Conservation (phyloP, 306 rosid genomes). For the Sicyos baderoa region DNA sequence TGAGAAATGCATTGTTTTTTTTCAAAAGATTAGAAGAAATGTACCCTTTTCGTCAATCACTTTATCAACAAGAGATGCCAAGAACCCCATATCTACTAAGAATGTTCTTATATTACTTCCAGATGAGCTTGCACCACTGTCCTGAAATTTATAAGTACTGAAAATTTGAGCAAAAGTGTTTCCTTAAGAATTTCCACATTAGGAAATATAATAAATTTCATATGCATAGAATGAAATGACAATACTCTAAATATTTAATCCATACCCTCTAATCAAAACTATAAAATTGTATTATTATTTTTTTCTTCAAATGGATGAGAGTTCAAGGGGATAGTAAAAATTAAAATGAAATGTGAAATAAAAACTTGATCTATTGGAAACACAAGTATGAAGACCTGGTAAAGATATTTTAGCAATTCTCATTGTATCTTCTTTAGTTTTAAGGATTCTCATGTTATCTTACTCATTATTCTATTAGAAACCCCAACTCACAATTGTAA, state of each 20-base stretch:
- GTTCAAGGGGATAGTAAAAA: neutral
- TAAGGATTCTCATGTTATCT: too few relatives aligned
- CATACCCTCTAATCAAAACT: too few relatives aligned
- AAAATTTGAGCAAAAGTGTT: neutral
- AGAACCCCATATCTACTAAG: slow-evolving; percentile 84
- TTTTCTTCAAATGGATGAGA: neutral
- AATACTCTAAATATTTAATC: neutral
- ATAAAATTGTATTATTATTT: too few relatives aligned
- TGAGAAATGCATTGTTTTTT: neutral
- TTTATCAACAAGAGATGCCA: slow-evolving; percentile 60
- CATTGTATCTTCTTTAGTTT: too few relatives aligned
- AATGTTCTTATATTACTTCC: slow-evolving; percentile 47
- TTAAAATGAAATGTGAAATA: neutral
- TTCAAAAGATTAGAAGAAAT: neutral
- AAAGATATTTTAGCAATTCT: neutral
- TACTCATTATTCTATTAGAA: too few relatives aligned
- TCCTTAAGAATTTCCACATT: neutral
- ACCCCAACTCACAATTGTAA: too few relatives aligned
- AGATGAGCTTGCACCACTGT: slow-evolving; percentile 68
- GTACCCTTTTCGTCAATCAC: slow-evolving; percentile 78
- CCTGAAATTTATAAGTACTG: slow-evolving; percentile 29
- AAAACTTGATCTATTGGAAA: neutral
- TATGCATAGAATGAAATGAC: neutral
- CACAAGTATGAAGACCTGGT: neutral
- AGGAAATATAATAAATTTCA: neutral